Evolutionary conservation across 225 moss, liverwort and hornwort species (phyloP).

Genomic region (Polytrichum formosum): DNA sequence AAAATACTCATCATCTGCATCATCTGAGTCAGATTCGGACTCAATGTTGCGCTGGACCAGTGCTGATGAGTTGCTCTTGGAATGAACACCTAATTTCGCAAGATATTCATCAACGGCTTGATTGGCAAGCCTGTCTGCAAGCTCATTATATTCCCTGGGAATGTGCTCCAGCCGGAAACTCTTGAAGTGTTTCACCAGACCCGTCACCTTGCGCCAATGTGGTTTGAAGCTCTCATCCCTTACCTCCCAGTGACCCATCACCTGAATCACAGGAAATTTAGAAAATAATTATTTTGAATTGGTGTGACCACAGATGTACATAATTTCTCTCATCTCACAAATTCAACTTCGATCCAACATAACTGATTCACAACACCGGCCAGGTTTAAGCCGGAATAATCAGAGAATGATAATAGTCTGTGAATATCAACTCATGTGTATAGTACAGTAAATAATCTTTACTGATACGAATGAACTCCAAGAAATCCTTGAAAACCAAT

Average conservation of each 20-base stretch:
- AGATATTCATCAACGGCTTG: slow-evolving; percentile 9
- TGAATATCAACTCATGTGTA: too few relatives aligned
- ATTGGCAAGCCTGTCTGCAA: slow-evolving; percentile 7
- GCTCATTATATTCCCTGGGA: slow-evolving; percentile 9
- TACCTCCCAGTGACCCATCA: slow-evolving; percentile 7
- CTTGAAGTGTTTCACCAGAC: slow-evolving; percentile 5
- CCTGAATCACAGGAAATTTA: not conserved
- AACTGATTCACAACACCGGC: not conserved
- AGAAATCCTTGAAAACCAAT: too few relatives aligned
- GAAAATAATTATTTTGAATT: too few relatives aligned
- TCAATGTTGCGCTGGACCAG: not conserved
- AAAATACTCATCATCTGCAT: too few relatives aligned
- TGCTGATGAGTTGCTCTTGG: too few relatives aligned
- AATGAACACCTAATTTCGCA: not conserved
- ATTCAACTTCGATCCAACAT: not conserved
- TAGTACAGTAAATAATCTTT: too few relatives aligned
- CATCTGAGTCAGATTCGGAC: slow-evolving; percentile 2
- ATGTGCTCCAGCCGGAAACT: slow-evolving; percentile 11
- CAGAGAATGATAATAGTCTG: too few relatives aligned
- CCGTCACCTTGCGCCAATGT: slow-evolving; percentile 3
- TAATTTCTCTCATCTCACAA: not conserved
- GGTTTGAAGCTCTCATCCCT: slow-evolving; percentile 2
- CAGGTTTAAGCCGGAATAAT: too few relatives aligned
- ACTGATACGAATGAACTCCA: too few relatives aligned
- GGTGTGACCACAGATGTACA: not conserved